A percentile compares a stretch with the other conserved stretches of the same genome.
Evolutionary conservation across 176 grass and related monocot genomes (phyloP).

Genomic region (Bothriochloa decipiens): DNA sequence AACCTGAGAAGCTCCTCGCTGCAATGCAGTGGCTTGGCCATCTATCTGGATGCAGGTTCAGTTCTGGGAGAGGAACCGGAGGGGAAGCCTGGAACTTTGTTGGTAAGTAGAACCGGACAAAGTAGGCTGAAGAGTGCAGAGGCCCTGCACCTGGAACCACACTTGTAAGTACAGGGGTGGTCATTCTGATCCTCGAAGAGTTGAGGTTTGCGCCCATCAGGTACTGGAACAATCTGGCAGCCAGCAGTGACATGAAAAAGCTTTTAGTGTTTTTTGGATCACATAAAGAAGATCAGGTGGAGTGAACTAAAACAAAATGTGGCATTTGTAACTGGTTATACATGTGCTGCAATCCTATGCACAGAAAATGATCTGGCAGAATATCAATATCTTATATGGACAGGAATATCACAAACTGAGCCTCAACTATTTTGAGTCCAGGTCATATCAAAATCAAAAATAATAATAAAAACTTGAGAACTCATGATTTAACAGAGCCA

Average conservation of each 20-base stretch:
- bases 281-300: neutral
- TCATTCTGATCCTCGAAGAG: conserved; percentile 86
- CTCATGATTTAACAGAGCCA: neutral
- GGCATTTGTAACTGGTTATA: neutral
- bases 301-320: neutral
- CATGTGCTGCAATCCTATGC: neutral
- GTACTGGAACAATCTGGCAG: conserved; percentile 81
- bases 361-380: neutral
- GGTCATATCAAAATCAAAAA: conserved; percentile 9
- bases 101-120: conserved; percentile 67
- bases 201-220: conserved; percentile 90
- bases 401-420: neutral
- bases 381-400: neutral
- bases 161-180: conserved; percentile 71
- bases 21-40: conserved; percentile 80
- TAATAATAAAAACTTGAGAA: neutral
- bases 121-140: conserved; percentile 73
- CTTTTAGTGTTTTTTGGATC: conserved; percentile 7
- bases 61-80: conserved; percentile 73
- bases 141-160: conserved; percentile 63
- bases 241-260: conserved; percentile 8
- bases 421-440: neutral
- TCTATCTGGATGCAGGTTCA: conserved; percentile 67
- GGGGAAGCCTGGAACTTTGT: conserved; percentile 77
- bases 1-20: conserved; percentile 68